phyloP scores from a whole-genome alignment of 352 stramenopile genomes.

The Saprolegnia parasitica region DNA sequence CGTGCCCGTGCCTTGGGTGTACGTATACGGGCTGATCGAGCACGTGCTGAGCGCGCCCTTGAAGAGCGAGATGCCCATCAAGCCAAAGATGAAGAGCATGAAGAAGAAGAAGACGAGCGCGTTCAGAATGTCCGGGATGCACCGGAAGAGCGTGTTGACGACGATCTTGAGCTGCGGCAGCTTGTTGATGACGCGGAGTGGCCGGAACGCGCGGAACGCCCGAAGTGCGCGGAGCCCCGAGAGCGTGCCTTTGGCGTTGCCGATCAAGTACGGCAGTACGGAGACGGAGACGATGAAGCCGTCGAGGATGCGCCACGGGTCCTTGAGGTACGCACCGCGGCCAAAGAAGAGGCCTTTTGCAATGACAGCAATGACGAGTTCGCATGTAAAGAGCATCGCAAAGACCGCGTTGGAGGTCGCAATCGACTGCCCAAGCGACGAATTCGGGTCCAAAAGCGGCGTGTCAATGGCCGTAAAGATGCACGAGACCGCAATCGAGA shows the following conservation, averaged over 20 bases:
- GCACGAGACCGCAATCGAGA: constrained; percentile 47
- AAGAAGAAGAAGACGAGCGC: constrained; percentile 80
- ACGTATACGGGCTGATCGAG: constrained; percentile 30
- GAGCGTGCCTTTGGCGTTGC: constrained; percentile 42
- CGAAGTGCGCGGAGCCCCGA: constrained; percentile 82
- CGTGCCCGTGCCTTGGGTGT: constrained; percentile 80
- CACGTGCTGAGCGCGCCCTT: constrained; percentile 88
- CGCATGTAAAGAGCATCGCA: constrained; percentile 71
- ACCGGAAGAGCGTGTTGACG: constrained; percentile 85
- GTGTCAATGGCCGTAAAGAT: constrained; percentile 47
- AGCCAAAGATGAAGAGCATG: constrained; percentile 92
- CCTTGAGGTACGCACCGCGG: constrained; percentile 73
- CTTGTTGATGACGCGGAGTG: constrained; percentile 87
- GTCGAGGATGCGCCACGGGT: constrained; percentile 88
- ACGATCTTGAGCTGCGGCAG: constrained; percentile 84
- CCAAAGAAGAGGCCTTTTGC: constrained; percentile 68
- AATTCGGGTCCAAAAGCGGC: constrained; percentile 60
- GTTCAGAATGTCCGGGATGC: constrained; percentile 87
- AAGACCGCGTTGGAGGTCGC: constrained; percentile 66
- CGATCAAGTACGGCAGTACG: constrained; percentile 53
- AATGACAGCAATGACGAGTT: constrained; percentile 89
- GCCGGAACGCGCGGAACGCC: constrained; percentile 79
- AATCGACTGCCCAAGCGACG: constrained; percentile 40
- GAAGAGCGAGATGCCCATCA: constrained; percentile 92
- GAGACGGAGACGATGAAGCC: constrained; percentile 86